A percentile compares a stretch with the other conserved stretches of the same genome.
Conservation (phyloP, 1,284 basidiomycete species). For the Peniophora sp. region DNA sequence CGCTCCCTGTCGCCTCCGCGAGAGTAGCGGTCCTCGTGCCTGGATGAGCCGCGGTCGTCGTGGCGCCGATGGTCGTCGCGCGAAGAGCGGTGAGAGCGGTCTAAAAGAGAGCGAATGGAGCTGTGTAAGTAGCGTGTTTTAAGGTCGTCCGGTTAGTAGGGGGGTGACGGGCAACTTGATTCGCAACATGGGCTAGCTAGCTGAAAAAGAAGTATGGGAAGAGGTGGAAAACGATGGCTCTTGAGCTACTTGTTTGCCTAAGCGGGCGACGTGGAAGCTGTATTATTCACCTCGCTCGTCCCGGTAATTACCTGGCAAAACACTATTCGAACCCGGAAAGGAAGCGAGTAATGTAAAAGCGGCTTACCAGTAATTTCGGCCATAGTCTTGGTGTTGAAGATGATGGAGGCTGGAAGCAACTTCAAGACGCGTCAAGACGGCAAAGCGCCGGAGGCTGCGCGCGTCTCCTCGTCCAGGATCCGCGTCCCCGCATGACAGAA, state of each 20-base stretch:
- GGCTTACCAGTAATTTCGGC: slow-evolving; percentile 6
- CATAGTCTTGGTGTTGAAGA: slow-evolving; percentile 2
- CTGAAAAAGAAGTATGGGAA: slow-evolving; percentile 6
- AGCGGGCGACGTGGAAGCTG: slow-evolving; percentile 13
- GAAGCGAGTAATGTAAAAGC: neutral
- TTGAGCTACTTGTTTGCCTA: slow-evolving; percentile 40
- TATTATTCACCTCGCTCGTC: slow-evolving; percentile 25
- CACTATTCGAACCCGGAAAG: neutral
- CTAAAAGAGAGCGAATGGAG: slow-evolving; percentile 15
- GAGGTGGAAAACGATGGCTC: slow-evolving; percentile 35
- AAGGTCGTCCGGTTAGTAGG: slow-evolving; percentile 19
- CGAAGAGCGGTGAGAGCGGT: slow-evolving; percentile 16
- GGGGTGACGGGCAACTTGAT: slow-evolving; percentile 8
- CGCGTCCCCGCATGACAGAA: no score
- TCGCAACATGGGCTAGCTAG: slow-evolving; percentile 4
- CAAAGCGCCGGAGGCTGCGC: slow-evolving; percentile 3
- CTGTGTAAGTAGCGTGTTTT: slow-evolving; percentile 20
- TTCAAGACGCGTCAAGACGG: slow-evolving; percentile 8
- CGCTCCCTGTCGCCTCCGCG: slow-evolving; percentile 34
- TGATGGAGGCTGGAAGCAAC: neutral
- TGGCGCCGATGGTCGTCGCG: neutral
- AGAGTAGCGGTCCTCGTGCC: slow-evolving; percentile 40
- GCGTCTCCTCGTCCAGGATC: no score
- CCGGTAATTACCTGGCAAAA: slow-evolving; percentile 11
- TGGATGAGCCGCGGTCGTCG: slow-evolving; percentile 12